Evolutionary conservation across 495 filamentous ascomycete species (phyloP).

Genomic region (Articulospora tetracladia): DNA sequence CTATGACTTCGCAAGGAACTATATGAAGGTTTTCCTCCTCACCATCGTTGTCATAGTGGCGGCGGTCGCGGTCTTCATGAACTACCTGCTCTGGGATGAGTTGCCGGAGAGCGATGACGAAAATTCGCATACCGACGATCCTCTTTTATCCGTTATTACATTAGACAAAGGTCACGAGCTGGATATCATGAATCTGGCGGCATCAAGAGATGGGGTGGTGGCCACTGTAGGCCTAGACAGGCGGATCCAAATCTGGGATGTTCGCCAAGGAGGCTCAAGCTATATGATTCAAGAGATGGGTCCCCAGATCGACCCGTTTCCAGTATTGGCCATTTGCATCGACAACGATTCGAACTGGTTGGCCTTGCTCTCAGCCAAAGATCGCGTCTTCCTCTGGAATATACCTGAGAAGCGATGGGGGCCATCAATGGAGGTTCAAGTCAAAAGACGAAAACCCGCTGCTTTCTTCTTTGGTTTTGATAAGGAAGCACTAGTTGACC

Average conservation of each 20-base stretch:
- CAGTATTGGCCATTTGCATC: slow-evolving; percentile 54
- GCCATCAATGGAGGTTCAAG: slow-evolving; percentile 36
- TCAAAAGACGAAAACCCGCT: slow-evolving; percentile 48
- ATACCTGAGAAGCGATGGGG: slow-evolving; percentile 48
- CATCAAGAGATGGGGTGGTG: slow-evolving; percentile 53
- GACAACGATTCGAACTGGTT: slow-evolving; percentile 58
- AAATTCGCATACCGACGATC: slow-evolving; percentile 35
- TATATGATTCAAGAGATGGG: slow-evolving; percentile 35
- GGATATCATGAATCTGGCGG: slow-evolving; percentile 57
- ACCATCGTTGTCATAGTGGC: slow-evolving; percentile 50
- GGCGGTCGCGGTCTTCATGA: slow-evolving; percentile 59
- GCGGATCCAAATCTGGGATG: slow-evolving; percentile 54
- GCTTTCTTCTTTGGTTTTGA: slow-evolving; percentile 53
- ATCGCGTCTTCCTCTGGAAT: slow-evolving; percentile 55
- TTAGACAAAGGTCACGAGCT: slow-evolving; percentile 56
- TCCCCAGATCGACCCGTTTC: slow-evolving; percentile 40
- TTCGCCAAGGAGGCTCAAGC: slow-evolving; percentile 36
- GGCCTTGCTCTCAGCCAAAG: slow-evolving; percentile 54
- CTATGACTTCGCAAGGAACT: slow-evolving; percentile 52
- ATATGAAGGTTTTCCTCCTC: slow-evolving; percentile 52
- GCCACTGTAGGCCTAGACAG: slow-evolving; percentile 66
- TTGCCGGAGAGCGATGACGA: slow-evolving; percentile 23
- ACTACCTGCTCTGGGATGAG: slow-evolving; percentile 56
- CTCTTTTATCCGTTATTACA: slow-evolving; percentile 52
- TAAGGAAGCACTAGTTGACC: slow-evolving; percentile 27